Percentiles rank a stretch among this genome's conserved stretches.
phyloP scores from a whole-genome alignment of 768 basidiomycete genomes.

The Candolleomyces aberdarensis region DNA sequence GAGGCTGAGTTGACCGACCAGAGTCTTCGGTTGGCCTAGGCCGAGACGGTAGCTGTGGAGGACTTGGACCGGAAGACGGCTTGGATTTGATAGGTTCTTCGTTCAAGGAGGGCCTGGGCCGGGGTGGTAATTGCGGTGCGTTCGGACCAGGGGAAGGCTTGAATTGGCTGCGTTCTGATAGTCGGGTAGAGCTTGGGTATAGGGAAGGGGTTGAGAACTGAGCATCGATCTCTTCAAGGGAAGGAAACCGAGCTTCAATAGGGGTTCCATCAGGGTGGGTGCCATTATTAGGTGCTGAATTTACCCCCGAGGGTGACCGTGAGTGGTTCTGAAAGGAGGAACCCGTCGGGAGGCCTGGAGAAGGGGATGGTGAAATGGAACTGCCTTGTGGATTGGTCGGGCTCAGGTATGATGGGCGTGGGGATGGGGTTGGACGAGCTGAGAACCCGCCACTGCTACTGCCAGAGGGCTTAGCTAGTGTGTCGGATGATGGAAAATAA shows the following conservation, averaged over 20 bases:
- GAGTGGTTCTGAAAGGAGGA: constrained; percentile 28
- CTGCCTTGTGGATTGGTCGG: constrained; percentile 25
- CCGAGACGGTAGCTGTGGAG: constrained; percentile 12
- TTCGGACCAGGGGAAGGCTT: background rate
- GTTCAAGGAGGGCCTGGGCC: background rate
- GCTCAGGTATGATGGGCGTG: constrained; percentile 23
- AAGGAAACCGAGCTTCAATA: constrained; percentile 79
- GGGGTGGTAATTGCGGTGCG: background rate
- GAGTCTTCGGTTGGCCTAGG: background rate
- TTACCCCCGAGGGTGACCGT: constrained; percentile 24
- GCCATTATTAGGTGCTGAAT: constrained; percentile 20
- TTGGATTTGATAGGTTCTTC: background rate
- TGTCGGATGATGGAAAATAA: constrained; percentile 25
- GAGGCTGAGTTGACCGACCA: background rate
- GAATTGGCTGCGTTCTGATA: background rate
- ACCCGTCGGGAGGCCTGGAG: constrained; percentile 22
- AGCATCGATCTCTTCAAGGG: constrained; percentile 80
- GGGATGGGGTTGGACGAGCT: constrained; percentile 35
- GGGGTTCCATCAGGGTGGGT: constrained; percentile 37
- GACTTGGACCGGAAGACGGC: background rate
- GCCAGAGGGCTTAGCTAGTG: constrained; percentile 7
- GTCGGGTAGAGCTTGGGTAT: constrained; percentile 17
- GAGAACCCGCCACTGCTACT: constrained; percentile 10
- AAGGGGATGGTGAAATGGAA: constrained; percentile 28
- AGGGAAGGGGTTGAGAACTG: constrained; percentile 21